A percentile compares a stretch with the other conserved stretches of the same genome.
phyloP scores from a whole-genome alignment of 2,329 filamentous ascomycete genomes.

The Acrodontium crateriforme region DNA sequence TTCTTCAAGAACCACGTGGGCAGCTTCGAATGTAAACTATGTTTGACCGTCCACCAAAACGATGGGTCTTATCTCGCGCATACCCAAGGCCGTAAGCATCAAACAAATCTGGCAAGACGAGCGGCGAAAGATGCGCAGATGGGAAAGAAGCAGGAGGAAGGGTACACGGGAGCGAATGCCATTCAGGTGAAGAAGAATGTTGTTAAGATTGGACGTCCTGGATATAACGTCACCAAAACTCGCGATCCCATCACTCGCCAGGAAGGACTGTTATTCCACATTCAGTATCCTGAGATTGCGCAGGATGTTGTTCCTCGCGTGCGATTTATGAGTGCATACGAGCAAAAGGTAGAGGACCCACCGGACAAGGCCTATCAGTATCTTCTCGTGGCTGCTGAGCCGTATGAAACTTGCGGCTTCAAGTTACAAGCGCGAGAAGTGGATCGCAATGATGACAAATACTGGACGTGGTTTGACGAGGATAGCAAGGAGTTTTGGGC shows the following conservation, averaged over 20 bases:
- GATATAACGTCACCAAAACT: constrained; percentile 96
- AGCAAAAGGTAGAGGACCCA: constrained; percentile 84
- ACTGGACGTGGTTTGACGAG: constrained; percentile 90
- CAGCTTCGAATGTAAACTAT: constrained; percentile 93
- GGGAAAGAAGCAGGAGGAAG: constrained; percentile 47
- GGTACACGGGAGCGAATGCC: constrained; percentile 64
- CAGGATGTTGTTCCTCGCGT: constrained; percentile 65
- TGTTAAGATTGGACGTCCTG: constrained; percentile 89
- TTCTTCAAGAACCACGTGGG: constrained; percentile 99
- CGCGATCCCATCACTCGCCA: constrained; percentile 79
- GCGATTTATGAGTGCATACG: constrained; percentile 94
- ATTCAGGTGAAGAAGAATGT: constrained; percentile 59
- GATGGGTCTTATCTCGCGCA: constrained; percentile 97
- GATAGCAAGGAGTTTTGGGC: constrained; percentile 97
- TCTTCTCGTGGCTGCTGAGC: constrained; percentile 84
- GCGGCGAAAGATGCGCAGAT: constrained; percentile 93
- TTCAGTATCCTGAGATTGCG: constrained; percentile 86
- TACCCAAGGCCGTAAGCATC: constrained; percentile 96
- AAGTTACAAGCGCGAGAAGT: constrained; percentile 91
- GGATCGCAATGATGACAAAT: constrained; percentile 73
- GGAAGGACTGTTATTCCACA: constrained; percentile 83
- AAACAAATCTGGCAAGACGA: constrained; percentile 91
- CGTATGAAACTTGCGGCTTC: constrained; percentile 94
- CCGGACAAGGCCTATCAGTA: constrained; percentile 93
- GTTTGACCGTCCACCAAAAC: constrained; percentile 95